Conservation (phyloP, 2,329 filamentous ascomycete species). For the Fusarium veterinarium region DNA sequence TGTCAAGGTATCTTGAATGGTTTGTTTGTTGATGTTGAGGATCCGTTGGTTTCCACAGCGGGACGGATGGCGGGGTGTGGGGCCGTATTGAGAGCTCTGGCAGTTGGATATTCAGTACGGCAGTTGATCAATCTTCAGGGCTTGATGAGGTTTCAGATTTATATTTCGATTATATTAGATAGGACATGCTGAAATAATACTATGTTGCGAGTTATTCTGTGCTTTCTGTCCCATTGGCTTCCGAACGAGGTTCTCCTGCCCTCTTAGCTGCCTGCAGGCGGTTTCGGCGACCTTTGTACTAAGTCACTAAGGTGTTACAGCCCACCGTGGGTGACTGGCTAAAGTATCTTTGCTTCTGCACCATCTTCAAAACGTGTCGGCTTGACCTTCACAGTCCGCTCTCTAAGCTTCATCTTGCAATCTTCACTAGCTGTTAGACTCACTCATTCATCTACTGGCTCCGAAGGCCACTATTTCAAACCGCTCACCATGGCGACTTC, state of each 20-base stretch:
- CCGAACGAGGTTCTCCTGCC: background rate
- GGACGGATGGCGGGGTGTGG: constrained; percentile 32
- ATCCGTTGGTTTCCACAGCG: constrained; percentile 10
- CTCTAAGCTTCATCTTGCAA: background rate
- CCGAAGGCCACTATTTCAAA: background rate
- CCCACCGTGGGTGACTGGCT: background rate
- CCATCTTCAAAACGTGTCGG: background rate
- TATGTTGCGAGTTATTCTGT: background rate
- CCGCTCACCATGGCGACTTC: constrained; percentile 4
- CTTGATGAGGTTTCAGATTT: no score
- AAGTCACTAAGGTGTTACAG: background rate
- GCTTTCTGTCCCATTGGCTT: no score
- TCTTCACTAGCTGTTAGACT: background rate
- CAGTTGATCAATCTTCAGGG: background rate
- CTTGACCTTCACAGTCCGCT: background rate
- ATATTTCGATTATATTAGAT: background rate
- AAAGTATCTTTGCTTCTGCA: constrained; percentile 5
- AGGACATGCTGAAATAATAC: no score
- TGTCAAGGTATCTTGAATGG: constrained; percentile 2
- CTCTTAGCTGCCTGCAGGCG: background rate
- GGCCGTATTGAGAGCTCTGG: constrained; percentile 7
- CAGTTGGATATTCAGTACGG: background rate
- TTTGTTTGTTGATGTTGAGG: constrained; percentile 29
- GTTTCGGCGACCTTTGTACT: background rate
- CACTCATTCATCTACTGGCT: no score